Conservation (phyloP, 2,329 filamentous ascomycete species). For the Exophiala sideris region DNA sequence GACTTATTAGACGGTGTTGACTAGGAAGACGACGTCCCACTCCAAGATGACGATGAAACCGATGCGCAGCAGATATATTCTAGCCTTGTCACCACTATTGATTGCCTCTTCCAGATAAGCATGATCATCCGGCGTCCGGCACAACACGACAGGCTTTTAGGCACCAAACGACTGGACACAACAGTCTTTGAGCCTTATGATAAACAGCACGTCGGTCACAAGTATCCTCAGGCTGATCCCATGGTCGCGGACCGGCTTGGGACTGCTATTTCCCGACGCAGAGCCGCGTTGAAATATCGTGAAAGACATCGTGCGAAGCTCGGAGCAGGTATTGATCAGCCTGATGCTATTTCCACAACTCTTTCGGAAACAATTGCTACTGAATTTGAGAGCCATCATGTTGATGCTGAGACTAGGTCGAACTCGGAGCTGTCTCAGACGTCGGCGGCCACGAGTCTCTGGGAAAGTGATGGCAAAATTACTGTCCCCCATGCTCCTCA, state of each 20-base stretch:
- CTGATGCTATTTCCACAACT: background rate
- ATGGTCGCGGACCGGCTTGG: conserved; percentile 31
- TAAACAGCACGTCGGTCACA: conserved; percentile 32
- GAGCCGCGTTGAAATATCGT: conserved; percentile 39
- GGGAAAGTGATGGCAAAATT: background rate
- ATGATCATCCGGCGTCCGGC: conserved; percentile 39
- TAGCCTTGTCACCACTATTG: conserved; percentile 28
- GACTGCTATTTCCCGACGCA: conserved; percentile 34
- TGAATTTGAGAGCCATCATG: background rate
- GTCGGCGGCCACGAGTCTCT: conserved; percentile 32
- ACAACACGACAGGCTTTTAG: conserved; percentile 35
- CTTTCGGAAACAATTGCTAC: conserved; percentile 12
- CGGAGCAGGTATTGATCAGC: conserved; percentile 25
- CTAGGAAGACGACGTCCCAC: background rate
- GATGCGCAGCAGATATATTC: conserved; percentile 26
- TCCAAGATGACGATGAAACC: conserved; percentile 12
- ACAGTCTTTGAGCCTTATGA: conserved; percentile 31
- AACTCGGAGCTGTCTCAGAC: conserved; percentile 29
- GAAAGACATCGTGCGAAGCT: conserved; percentile 37
- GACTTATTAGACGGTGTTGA: conserved; percentile 4
- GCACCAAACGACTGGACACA: conserved; percentile 20
- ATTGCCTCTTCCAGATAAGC: conserved; percentile 37
- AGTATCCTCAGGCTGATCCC: conserved; percentile 28
- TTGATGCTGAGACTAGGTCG: conserved; percentile 4
- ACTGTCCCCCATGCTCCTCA: conserved; percentile 30